These are phyloP conservation scores for Termitomyces eurrhizus DNA, from an alignment of 768 basidiomycete species.

Conservation along the genomic window DNA sequence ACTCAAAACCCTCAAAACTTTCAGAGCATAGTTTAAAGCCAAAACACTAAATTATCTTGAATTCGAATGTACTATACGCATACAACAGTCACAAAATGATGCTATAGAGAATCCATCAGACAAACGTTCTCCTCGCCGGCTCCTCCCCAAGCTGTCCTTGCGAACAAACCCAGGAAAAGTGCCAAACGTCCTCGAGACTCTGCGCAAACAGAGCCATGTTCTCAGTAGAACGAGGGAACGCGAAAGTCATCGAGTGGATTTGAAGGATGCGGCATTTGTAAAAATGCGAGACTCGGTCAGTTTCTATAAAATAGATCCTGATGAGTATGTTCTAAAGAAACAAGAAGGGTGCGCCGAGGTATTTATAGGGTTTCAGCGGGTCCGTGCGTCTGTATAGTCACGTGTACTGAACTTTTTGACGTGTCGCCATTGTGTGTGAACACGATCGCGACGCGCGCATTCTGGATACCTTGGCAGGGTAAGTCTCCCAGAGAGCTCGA, in stretches of 20 bases:
- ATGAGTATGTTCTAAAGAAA: conserved; percentile 25
- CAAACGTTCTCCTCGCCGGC: conserved; percentile 21
- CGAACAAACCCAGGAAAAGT: conserved; percentile 6
- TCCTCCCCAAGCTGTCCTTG: conserved; percentile 5
- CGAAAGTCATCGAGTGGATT: conserved; percentile 24
- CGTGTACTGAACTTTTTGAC: conserved; percentile 4
- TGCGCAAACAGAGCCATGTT: conserved; percentile 17
- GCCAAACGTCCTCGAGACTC: conserved; percentile 26
- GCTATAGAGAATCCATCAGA: conserved; percentile 18
- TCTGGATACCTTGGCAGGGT: background rate
- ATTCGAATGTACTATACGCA: background rate
- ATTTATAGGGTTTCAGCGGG: conserved; percentile 17
- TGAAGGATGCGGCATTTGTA: conserved; percentile 27
- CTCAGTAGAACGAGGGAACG: conserved; percentile 24
- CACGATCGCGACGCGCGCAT: background rate
- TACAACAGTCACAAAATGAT: background rate
- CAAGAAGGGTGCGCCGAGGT: background rate
- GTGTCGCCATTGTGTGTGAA: background rate
- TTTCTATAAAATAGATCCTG: conserved; percentile 28
- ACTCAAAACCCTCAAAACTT: too few relatives aligned
- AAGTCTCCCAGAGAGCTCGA: background rate
- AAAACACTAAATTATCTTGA: too few relatives aligned
- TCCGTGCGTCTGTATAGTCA: conserved; percentile 14
- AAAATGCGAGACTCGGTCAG: conserved; percentile 28
- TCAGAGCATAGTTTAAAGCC: too few relatives aligned